Conservation (phyloP, 345 rosid genomes). For the Orychophragmus violaceus region DNA sequence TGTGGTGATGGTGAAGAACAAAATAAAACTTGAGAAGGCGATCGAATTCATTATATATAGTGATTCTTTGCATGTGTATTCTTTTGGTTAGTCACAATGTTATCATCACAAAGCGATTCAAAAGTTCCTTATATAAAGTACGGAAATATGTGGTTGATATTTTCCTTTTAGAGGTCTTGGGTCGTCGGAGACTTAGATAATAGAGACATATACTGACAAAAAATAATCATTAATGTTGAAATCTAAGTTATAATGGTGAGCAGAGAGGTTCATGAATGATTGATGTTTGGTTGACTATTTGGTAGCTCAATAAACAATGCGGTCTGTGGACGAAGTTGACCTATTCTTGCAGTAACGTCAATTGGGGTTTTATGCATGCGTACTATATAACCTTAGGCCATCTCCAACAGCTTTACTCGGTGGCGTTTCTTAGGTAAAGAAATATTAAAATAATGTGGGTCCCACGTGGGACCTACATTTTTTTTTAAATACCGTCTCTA, state of each 20-base stretch:
- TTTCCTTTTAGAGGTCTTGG: not conserved
- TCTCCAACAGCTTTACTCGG: too few relatives aligned
- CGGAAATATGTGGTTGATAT: not conserved
- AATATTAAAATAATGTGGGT: too few relatives aligned
- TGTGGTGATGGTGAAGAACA: not conserved
- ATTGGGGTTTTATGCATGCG: too few relatives aligned
- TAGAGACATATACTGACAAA: not conserved
- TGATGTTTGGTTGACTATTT: too few relatives aligned
- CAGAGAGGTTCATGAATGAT: not conserved
- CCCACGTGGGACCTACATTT: too few relatives aligned
- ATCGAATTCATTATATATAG: not conserved
- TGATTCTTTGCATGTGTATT: not conserved
- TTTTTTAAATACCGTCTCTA: too few relatives aligned
- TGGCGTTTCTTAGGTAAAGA: too few relatives aligned
- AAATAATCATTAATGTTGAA: too few relatives aligned
- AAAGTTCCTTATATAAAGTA: not conserved
- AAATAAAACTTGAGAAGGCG: not conserved
- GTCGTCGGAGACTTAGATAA: not conserved
- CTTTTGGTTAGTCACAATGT: not conserved
- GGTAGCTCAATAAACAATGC: too few relatives aligned
- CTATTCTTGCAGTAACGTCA: not conserved
- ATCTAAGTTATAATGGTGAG: not conserved
- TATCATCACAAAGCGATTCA: not conserved
- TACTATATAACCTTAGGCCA: too few relatives aligned
- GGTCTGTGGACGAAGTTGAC: not conserved